Base-by-base conservation (phyloP, 306 rosid species). In the Biancaea sappan region DNA sequence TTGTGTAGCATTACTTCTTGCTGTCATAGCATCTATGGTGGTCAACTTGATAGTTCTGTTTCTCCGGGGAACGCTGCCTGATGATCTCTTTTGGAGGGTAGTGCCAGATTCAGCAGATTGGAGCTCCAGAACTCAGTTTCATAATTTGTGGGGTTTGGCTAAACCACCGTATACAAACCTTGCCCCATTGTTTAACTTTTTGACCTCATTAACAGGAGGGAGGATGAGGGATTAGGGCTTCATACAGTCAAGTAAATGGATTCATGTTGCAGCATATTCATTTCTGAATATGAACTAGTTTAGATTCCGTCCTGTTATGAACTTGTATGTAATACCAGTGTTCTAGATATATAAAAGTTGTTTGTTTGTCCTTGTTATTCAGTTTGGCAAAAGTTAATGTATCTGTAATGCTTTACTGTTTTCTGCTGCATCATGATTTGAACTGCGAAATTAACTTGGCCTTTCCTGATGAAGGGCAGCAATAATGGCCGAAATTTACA, bases 271-370 rank as follows among this genome's bases (percentile, higher is more conserved):
- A 77, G 81, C 69, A 82, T 38, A 60, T 88, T 85, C 84, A 75
- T 76, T 85, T 78, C 69, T 73, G 79, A 80, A 71, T 80, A 62
- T 80, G 83, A 74, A 72, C 66, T 77, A 81, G 82, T 62, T 72
- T 68, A 34, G 60, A 57, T 54, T 71, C 84, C 81, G 35, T 76
- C 73, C 48, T 87, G 90, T 86, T 75, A 64, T 83, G 86, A 75
- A 83, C 83, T 78, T 84, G 84, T 87, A 81, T 85, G 85, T 83
- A 62, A 86, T 77, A 85, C 78, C 50, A 70, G 76, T 83, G 81
- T 80, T 71, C 78, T 79, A 71, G 79, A 46, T 34, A 61, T 77
- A 85, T 86, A 72, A 77, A 79, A 82, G 71, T 72, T 82, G 86
- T 79, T 75, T 83, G 80, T 65, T 54, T 58, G 9, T 29, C 59